Evolutionary conservation across 805 yeast species (phyloP).

Genomic region (Scheffersomyces lignosus): DNA sequence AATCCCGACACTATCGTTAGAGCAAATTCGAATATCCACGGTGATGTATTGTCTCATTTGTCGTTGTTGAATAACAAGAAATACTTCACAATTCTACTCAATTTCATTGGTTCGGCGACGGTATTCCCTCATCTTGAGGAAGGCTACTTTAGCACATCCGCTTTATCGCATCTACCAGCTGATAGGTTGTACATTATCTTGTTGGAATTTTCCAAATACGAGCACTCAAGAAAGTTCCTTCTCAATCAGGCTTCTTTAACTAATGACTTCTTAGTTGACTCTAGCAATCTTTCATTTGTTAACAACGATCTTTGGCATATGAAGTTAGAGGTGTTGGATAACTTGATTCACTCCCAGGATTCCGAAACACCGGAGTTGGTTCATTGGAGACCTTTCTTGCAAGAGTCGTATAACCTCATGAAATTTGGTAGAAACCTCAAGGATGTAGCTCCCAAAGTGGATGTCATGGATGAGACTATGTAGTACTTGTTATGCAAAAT

Average conservation of each 20-base stretch:
- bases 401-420: conserved; percentile 18
- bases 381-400: conserved; percentile 23
- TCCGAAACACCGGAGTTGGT: conserved; percentile 9
- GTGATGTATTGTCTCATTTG: conserved; percentile 10
- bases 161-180: conserved; percentile 15
- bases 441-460: conserved; percentile 21
- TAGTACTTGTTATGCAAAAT: too few relatives aligned
- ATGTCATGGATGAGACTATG: conserved; percentile 20
- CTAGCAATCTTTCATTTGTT: conserved; percentile 17
- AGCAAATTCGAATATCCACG: conserved; percentile 11
- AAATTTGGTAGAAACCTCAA: conserved; percentile 22
- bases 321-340: conserved; percentile 22
- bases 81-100: conserved; percentile 27
- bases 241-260: conserved; percentile 10
- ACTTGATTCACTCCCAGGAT: conserved; percentile 15
- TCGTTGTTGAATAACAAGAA: conserved; percentile 14
- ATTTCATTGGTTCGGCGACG: conserved; percentile 15
- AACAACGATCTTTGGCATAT: conserved; percentile 25
- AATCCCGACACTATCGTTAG: conserved; percentile 14
- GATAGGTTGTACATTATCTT: conserved; percentile 24
- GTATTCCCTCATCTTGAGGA: conserved; percentile 14
- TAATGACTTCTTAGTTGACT: conserved; percentile 19
- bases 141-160: conserved; percentile 5
- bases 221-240: conserved; percentile 19
- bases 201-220: conserved; percentile 16